These are phyloP conservation scores for Annulohypoxylon stygium DNA, from an alignment of 495 filamentous ascomycete genomes.

Conservation along the genomic window DNA sequence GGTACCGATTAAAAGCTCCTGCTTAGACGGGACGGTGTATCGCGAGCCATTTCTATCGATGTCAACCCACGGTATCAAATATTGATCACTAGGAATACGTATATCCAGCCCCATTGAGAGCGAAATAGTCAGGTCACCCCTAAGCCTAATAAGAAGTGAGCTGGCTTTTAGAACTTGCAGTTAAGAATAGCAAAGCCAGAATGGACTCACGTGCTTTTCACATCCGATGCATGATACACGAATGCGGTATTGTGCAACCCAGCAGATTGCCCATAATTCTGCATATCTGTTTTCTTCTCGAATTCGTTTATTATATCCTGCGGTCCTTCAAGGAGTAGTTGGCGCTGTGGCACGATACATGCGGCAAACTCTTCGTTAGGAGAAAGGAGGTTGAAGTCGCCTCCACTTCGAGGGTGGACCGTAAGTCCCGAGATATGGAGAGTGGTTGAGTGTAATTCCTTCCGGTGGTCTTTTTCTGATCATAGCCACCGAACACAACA, in stretches of 20 bases:
- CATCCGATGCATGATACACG: too few species aligned
- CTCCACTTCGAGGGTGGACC: too few species aligned
- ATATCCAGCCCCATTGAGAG: slow-evolving; percentile 1
- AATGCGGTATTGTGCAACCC: too few species aligned
- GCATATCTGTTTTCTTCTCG: too few species aligned
- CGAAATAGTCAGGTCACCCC: neutral
- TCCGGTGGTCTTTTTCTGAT: slow-evolving; percentile 1
- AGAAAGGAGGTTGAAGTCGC: too few species aligned
- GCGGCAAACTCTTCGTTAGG: neutral
- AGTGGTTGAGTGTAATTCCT: neutral
- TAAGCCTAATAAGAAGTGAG: neutral
- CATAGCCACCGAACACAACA: slow-evolving; percentile 6
- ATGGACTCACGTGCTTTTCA: too few species aligned
- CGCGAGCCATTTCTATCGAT: neutral
- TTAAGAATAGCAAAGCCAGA: too few species aligned
- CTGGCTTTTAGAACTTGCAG: too few species aligned
- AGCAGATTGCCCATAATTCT: too few species aligned
- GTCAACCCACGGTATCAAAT: neutral
- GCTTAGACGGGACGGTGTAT: neutral
- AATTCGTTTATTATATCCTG: too few species aligned
- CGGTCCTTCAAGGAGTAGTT: neutral
- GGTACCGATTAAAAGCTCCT: neutral
- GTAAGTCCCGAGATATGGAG: neutral
- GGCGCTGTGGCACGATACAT: slow-evolving; percentile 14
- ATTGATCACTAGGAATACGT: neutral